Conservation (phyloP, 148 eudicot genomes). For the Agrostemma githago region DNA sequence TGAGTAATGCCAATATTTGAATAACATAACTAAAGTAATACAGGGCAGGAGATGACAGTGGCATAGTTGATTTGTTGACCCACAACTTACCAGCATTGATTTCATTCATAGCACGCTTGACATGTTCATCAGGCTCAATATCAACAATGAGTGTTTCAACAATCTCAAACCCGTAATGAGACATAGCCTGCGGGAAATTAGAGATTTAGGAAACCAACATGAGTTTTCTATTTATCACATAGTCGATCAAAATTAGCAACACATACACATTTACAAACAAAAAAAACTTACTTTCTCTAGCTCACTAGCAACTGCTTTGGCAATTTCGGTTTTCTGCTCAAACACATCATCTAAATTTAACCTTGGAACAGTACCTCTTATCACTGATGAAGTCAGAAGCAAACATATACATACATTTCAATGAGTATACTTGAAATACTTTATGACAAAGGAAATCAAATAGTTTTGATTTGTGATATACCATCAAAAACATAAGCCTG, state of each 20-base stretch:
- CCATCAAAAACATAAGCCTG: slow-evolving; percentile 63
- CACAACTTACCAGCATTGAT: slow-evolving; percentile 40
- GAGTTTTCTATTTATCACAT: not conserved
- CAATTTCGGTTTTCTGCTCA: slow-evolving; percentile 39
- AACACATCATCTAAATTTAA: slow-evolving; percentile 34
- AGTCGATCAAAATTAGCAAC: not conserved
- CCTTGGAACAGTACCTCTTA: slow-evolving; percentile 38
- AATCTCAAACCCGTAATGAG: slow-evolving; percentile 40
- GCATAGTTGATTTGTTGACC: not conserved
- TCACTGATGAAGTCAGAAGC: slow-evolving; percentile 20
- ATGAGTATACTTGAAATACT: not conserved
- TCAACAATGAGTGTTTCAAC: slow-evolving; percentile 44
- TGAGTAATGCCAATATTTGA: no score
- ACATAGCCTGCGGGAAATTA: slow-evolving; percentile 33
- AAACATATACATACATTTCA: not conserved
- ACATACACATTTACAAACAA: not conserved
- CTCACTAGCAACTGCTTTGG: slow-evolving; percentile 33
- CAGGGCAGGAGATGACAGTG: not conserved
- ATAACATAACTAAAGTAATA: no score
- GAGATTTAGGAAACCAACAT: not conserved
- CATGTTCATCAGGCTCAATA: slow-evolving; percentile 39
- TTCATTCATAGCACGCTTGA: slow-evolving; percentile 45
- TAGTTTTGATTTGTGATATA: slow-evolving; percentile 1
- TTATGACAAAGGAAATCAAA: not conserved
- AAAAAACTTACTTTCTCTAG: slow-evolving; percentile 29